phyloP scores from a whole-genome alignment of 108 stramenopile genomes.

The Skeletonema tropicum region DNA sequence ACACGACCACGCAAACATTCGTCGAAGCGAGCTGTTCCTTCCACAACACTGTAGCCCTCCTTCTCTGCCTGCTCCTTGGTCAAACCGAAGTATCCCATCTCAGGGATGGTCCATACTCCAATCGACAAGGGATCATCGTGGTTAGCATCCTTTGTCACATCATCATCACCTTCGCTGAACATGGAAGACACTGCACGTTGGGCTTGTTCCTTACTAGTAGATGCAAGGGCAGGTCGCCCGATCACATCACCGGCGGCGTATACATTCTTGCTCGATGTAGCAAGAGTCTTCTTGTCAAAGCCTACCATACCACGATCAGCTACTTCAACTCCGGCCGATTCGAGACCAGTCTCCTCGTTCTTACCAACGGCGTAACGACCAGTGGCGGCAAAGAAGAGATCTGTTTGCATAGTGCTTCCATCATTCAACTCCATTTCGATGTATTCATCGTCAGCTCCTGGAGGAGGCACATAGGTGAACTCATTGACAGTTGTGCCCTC shows the following conservation, averaged over 20 bases:
- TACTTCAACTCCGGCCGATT: constrained; percentile 15
- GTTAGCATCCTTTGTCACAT: constrained; percentile 9
- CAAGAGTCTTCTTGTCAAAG: constrained; percentile 27
- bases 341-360: constrained; percentile 21
- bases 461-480: constrained; percentile 11
- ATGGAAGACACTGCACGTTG: constrained; percentile 15
- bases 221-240: constrained; percentile 26
- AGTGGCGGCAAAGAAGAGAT: constrained; percentile 35
- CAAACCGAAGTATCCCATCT: constrained; percentile 29
- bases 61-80: constrained; percentile 23
- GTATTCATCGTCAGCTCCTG: constrained; percentile 13
- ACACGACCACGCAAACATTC: constrained; percentile 31
- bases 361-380: constrained; percentile 23
- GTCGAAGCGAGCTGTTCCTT: constrained; percentile 19
- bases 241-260: constrained; percentile 45
- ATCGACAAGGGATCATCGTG: constrained; percentile 27
- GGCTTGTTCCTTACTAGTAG: constrained; percentile 33
- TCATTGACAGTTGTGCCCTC: constrained; percentile 16
- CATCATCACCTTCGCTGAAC: constrained; percentile 8
- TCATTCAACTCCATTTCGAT: constrained; percentile 24
- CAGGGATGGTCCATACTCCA: constrained; percentile 37
- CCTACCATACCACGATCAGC: constrained; percentile 21
- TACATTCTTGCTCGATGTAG: constrained; percentile 10
- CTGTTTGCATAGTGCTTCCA: constrained; percentile 22
- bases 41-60: constrained; percentile 12